Conservation (phyloP, 371 early-diverging fungal genomes). For the Catenaria anguillulae region DNA sequence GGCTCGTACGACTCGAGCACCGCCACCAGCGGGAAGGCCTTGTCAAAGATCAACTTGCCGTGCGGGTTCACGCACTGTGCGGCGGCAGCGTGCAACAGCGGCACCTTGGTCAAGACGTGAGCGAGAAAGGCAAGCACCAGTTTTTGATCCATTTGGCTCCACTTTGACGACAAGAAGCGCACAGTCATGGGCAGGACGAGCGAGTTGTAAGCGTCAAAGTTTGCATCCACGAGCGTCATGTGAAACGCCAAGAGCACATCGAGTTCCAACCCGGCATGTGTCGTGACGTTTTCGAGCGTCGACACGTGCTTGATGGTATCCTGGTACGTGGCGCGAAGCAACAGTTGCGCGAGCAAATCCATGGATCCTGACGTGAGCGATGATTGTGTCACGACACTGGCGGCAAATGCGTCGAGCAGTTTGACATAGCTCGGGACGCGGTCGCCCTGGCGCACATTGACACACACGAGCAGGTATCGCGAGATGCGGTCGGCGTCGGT, state of each 20-base stretch:
- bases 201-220: not conserved
- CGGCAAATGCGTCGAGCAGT: not conserved
- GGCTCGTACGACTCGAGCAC: not conserved
- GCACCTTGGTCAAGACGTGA: not conserved
- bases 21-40: not conserved
- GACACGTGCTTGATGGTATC: not conserved
- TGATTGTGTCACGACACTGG: not conserved
- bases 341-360: not conserved
- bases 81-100: not conserved
- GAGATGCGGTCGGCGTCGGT: conserved; percentile 4
- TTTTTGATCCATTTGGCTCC: not conserved
- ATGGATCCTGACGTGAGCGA: not conserved
- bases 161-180: not conserved
- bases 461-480: conserved; percentile 10
- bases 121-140: not conserved
- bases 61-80: not conserved
- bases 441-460: conserved; percentile 18
- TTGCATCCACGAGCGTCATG: not conserved
- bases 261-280: not conserved
- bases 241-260: not conserved
- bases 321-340: not conserved
- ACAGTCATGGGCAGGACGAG: not conserved
- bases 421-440: conserved; percentile 13
- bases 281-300: not conserved
- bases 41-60: not conserved